Percentiles rank a stretch among this genome's conserved stretches.
These are phyloP conservation scores for Trichosporon sp. DNA, from an alignment of 1,284 basidiomycete genomes.

Conservation along the genomic window DNA sequence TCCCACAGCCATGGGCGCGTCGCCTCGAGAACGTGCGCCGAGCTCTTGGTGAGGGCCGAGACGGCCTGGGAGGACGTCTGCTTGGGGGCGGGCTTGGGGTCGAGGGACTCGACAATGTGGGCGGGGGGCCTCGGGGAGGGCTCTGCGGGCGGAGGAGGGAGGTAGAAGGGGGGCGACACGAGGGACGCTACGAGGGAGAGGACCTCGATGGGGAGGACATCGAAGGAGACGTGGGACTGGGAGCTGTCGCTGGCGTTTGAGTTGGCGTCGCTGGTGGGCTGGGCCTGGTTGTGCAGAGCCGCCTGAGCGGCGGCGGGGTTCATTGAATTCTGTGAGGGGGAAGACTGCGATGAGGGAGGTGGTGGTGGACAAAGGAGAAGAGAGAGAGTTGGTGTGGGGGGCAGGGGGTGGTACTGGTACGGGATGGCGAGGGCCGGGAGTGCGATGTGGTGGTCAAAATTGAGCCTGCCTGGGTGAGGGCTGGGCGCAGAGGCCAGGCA, in stretches of 20 bases:
- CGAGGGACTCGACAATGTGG: constrained; percentile 29
- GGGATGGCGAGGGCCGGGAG: neutral
- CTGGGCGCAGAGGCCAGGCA: too few relatives aligned
- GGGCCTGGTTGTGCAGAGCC: neutral
- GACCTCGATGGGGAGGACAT: constrained; percentile 47
- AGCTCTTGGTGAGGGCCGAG: constrained; percentile 25
- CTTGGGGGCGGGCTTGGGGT: constrained; percentile 28
- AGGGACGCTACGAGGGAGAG: constrained; percentile 36
- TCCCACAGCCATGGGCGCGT: constrained; percentile 49
- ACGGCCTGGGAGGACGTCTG: constrained; percentile 26
- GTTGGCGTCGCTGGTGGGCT: neutral
- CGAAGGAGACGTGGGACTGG: constrained; percentile 7
- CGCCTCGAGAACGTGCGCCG: constrained; percentile 34
- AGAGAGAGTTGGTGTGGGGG: neutral
- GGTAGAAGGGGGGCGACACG: constrained; percentile 36
- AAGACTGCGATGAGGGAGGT: neutral
- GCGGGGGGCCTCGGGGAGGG: constrained; percentile 18
- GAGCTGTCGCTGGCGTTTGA: neutral
- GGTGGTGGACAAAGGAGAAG: constrained; percentile 18
- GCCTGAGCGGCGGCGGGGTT: constrained; percentile 1
- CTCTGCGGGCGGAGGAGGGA: constrained; percentile 18
- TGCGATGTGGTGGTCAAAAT: neutral
- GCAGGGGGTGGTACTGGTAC: neutral
- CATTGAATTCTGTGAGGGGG: neutral
- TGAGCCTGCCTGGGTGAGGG: neutral